A percentile compares a stretch with the other conserved stretches of the same genome.
Conservation (phyloP, 2,329 filamentous ascomycete species). For the Grosmannia penicillata region DNA sequence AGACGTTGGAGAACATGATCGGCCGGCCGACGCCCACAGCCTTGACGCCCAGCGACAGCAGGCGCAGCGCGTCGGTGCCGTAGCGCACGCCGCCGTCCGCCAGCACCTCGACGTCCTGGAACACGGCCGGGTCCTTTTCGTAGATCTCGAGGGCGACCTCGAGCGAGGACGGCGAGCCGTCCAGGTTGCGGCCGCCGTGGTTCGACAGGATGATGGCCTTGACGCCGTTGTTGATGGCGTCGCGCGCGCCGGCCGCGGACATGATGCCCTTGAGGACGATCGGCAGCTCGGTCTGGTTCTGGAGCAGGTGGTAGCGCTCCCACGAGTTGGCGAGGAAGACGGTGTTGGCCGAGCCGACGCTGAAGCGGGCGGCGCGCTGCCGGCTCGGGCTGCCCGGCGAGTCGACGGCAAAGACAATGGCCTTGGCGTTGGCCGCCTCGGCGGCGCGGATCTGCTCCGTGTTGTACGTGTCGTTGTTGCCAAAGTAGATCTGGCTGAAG, state of each 20-base stretch:
- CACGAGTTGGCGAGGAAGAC: constrained; percentile 12
- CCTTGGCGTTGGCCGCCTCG: constrained; percentile 20
- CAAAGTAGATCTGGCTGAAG: constrained; percentile 20
- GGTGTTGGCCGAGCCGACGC: constrained; percentile 19
- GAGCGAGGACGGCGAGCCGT: constrained; percentile 27
- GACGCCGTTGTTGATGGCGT: constrained; percentile 25
- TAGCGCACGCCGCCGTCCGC: constrained; percentile 30
- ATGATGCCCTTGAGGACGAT: constrained; percentile 20
- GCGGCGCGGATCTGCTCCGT: constrained; percentile 16
- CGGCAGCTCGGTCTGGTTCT: constrained; percentile 17
- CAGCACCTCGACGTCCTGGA: constrained; percentile 27
- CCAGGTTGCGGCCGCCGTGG: constrained; percentile 34
- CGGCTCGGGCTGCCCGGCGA: constrained; percentile 23
- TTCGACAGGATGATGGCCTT: constrained; percentile 33
- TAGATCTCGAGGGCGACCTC: constrained; percentile 29
- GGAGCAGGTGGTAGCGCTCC: constrained; percentile 22
- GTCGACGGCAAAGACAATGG: constrained; percentile 24
- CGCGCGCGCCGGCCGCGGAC: constrained; percentile 15
- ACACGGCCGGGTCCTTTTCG: constrained; percentile 24
- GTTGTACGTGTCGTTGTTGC: constrained; percentile 19
- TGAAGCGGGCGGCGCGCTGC: constrained; percentile 24
- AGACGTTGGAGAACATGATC: constrained; percentile 31
- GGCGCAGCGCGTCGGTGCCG: constrained; percentile 32
- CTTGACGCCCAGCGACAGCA: constrained; percentile 28
- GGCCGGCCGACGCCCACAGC: constrained; percentile 34